Percentiles rank a stretch among this genome's conserved stretches.
These are phyloP conservation scores for Xylariaceae sp. DNA, from an alignment of 2,329 filamentous ascomycete species.

Conservation along the genomic window DNA sequence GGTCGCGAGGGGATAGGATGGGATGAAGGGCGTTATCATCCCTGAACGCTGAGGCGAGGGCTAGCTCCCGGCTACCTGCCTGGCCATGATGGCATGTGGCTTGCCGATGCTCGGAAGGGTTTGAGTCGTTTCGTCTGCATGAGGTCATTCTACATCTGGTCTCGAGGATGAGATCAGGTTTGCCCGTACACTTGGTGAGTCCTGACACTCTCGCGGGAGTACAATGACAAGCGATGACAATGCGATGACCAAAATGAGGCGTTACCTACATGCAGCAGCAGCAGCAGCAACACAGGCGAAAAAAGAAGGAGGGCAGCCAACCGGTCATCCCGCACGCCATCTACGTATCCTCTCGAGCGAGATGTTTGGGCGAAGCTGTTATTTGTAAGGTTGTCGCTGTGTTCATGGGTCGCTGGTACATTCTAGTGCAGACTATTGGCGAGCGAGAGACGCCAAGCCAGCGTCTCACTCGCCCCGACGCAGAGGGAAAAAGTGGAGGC, in stretches of 20 bases:
- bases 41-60: too few species aligned
- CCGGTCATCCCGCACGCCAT: conserved; percentile 10
- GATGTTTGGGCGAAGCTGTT: neutral
- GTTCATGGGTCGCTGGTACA: neutral
- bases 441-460: neutral
- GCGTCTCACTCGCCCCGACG: neutral
- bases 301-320: neutral
- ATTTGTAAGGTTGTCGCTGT: neutral
- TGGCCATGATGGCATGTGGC: neutral
- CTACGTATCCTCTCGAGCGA: conserved; percentile 3
- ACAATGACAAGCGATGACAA: neutral
- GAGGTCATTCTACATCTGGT: neutral
- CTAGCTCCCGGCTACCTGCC: too few species aligned
- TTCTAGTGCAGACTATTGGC: neutral
- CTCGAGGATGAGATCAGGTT: too few species aligned
- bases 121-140: neutral
- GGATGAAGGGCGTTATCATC: too few species aligned
- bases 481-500: neutral
- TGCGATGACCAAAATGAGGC: too few species aligned
- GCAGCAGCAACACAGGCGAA: too few species aligned
- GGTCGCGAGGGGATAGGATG: too few species aligned
- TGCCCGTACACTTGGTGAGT: too few species aligned
- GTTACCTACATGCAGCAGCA: too few species aligned
- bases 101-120: neutral
- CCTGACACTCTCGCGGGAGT: neutral